phyloP scores from a whole-genome alignment of 768 basidiomycete species.

The Suillus subalutaceus region DNA sequence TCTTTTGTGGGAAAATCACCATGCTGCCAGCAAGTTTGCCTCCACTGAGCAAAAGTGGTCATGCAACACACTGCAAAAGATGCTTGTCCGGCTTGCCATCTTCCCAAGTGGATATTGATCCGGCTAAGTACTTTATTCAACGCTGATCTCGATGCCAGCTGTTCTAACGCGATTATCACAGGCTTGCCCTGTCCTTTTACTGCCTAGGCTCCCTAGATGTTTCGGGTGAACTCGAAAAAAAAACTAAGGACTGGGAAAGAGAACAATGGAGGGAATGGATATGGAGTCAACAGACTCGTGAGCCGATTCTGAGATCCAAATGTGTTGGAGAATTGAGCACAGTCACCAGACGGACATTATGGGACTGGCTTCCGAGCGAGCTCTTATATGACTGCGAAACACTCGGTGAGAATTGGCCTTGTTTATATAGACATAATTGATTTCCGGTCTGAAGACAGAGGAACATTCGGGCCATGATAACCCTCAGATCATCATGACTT shows the following conservation, averaged over 20 bases:
- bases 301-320: slow-evolving; percentile 13
- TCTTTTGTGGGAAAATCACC: neutral
- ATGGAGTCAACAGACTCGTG: slow-evolving; percentile 83
- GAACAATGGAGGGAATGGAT: slow-evolving; percentile 80
- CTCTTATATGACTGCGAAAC: slow-evolving; percentile 59
- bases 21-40: slow-evolving; percentile 13
- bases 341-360: slow-evolving; percentile 50
- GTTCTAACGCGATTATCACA: slow-evolving; percentile 33
- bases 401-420: slow-evolving; percentile 18
- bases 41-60: slow-evolving; percentile 48
- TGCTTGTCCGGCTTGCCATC: slow-evolving; percentile 74
- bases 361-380: slow-evolving; percentile 78
- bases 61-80: slow-evolving; percentile 66
- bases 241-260: slow-evolving; percentile 55
- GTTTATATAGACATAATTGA: slow-evolving; percentile 11
- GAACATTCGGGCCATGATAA: slow-evolving; percentile 57
- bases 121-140: slow-evolving; percentile 57
- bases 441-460: slow-evolving; percentile 27
- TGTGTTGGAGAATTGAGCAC: slow-evolving; percentile 11
- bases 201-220: slow-evolving; percentile 85
- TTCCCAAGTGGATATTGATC: slow-evolving; percentile 69
- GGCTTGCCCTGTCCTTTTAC: slow-evolving; percentile 88
- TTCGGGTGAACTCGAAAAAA: slow-evolving; percentile 49
- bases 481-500: slow-evolving; percentile 92
- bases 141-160: slow-evolving; percentile 18